Conservation (phyloP, 768 basidiomycete species). For the Chiua virens region DNA sequence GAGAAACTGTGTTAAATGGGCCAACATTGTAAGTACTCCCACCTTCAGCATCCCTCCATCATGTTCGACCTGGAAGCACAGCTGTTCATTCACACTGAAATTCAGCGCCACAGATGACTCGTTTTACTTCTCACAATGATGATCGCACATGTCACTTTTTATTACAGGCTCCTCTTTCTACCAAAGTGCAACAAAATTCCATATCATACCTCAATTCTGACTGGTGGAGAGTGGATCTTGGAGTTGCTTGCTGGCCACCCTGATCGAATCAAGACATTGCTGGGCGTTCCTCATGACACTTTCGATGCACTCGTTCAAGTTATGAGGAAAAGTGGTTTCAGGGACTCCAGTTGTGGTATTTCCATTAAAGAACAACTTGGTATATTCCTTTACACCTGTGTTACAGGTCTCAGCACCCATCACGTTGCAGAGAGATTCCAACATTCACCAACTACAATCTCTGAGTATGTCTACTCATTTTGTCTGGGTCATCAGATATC, state of each 20-base stretch:
- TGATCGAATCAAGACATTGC: not conserved
- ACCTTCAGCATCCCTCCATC: too few relatives aligned
- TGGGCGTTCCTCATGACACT: not conserved
- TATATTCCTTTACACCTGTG: conserved; percentile 13
- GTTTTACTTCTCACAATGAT: too few relatives aligned
- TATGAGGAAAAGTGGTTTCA: not conserved
- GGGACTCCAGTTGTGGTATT: not conserved
- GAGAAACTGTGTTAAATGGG: too few relatives aligned
- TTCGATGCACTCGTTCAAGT: not conserved
- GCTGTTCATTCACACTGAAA: too few relatives aligned
- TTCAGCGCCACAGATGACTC: too few relatives aligned
- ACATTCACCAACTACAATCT: conserved; percentile 1
- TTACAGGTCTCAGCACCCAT: conserved; percentile 1
- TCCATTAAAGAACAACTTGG: conserved; percentile 8
- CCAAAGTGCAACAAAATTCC: not conserved
- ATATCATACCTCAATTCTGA: conserved; percentile 2
- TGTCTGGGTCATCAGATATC: too few relatives aligned
- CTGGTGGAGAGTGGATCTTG: not conserved
- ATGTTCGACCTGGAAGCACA: too few relatives aligned
- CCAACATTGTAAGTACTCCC: too few relatives aligned
- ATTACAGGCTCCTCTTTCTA: too few relatives aligned
- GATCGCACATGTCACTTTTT: too few relatives aligned
- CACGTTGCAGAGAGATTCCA: conserved; percentile 15
- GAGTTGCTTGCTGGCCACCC: conserved; percentile 6
- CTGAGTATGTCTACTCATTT: too few relatives aligned